Evolutionary conservation across 331 rosid species (phyloP).

Genomic region (Stylosanthes scabra): DNA sequence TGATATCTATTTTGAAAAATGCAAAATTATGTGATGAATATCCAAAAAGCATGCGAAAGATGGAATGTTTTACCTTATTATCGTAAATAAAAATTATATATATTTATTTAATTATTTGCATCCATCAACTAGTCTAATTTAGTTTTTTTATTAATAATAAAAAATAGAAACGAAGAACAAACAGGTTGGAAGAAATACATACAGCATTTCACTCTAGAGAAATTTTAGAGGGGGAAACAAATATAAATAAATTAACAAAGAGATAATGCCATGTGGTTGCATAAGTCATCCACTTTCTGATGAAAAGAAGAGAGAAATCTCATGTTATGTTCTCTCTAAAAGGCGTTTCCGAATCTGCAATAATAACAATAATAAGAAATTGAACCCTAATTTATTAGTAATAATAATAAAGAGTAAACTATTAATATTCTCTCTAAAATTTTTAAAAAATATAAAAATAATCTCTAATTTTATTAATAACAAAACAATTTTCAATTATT

Average conservation of each 20-base stretch:
- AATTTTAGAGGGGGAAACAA: not conserved
- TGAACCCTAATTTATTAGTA: not conserved
- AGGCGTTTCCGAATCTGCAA: constrained; percentile 56
- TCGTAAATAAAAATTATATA: not conserved
- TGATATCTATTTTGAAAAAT: too few relatives aligned
- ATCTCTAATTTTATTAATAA: too few relatives aligned
- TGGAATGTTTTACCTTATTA: not conserved
- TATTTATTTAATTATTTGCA: not conserved
- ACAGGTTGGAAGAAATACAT: not conserved
- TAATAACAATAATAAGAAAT: not conserved
- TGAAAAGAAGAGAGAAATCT: not conserved
- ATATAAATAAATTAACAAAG: not conserved
- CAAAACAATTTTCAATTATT: too few relatives aligned
- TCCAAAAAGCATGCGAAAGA: not conserved
- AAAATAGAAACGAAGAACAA: not conserved
- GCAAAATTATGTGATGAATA: not conserved
- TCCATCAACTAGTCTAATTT: constrained; percentile 7
- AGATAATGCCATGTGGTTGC: constrained; percentile 6
- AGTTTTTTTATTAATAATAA: not conserved
- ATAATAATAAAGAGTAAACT: not conserved
- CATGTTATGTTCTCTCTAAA: constrained; percentile 22
- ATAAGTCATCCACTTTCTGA: not conserved
- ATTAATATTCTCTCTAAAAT: constrained; percentile 6
- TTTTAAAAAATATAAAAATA: not conserved
- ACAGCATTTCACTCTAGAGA: too few relatives aligned